phyloP scores from a whole-genome alignment of 225 moss, liverwort and hornwort genomes.

The Sphagnum tenellum region DNA sequence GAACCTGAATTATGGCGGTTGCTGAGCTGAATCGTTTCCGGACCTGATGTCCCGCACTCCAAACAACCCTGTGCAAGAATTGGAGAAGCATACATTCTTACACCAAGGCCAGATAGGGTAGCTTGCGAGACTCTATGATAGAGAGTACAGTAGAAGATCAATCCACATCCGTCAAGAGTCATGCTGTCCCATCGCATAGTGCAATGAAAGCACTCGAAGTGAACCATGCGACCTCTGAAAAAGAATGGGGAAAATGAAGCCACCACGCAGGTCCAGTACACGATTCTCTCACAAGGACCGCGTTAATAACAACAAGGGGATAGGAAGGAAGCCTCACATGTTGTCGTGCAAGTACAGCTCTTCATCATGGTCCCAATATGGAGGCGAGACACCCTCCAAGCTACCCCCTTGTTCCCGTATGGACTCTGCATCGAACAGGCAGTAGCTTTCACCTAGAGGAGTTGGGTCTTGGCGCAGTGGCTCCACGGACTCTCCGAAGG shows the following conservation, averaged over 20 bases:
- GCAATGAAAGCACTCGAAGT: not conserved
- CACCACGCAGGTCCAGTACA: not conserved
- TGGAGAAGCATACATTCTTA: not conserved
- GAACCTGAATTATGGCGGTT: conserved; percentile 57
- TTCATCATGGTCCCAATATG: conserved; percentile 82
- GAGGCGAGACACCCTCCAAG: conserved; percentile 54
- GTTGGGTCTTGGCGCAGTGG: too few relatives aligned
- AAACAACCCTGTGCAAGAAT: conserved; percentile 47
- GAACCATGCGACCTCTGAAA: not conserved
- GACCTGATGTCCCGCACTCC: conserved; percentile 89
- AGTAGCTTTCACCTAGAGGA: conserved; percentile 18
- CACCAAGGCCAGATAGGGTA: too few relatives aligned
- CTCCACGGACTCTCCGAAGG: too few relatives aligned
- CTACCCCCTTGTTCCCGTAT: conserved; percentile 54
- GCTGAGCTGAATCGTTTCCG: conserved; percentile 78
- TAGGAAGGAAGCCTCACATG: conserved; percentile 19
- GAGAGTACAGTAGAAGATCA: too few relatives aligned
- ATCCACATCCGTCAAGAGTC: not conserved
- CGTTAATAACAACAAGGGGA: not conserved
- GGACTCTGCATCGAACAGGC: conserved; percentile 51
- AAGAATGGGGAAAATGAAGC: not conserved
- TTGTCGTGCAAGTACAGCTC: conserved; percentile 77
- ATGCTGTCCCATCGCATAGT: not conserved
- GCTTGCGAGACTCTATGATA: too few relatives aligned
- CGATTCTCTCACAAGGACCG: too few relatives aligned